These are phyloP conservation scores for Ophiostoma ulmi DNA, from an alignment of 2,329 filamentous ascomycete genomes.

Conservation along the genomic window DNA sequence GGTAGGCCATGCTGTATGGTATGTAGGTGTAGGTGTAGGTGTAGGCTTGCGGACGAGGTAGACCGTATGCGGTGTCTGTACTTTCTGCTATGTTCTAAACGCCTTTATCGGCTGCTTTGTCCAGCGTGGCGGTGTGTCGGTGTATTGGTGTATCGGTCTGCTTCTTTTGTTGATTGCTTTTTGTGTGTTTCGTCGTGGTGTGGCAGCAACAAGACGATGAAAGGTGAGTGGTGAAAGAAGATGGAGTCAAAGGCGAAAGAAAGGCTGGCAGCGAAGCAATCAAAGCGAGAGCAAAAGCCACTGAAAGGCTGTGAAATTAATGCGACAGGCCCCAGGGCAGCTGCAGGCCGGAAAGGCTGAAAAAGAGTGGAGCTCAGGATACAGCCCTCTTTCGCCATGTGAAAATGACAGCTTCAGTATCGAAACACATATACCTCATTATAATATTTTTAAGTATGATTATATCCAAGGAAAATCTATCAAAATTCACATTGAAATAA, in stretches of 20 bases:
- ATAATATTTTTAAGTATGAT: neutral
- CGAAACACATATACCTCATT: neutral
- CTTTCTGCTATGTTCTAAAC: no score
- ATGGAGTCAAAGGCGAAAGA: neutral
- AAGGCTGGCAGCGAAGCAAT: neutral
- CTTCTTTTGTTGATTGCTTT: neutral
- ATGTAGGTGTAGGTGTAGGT: conserved; percentile 9
- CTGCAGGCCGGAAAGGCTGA: conserved; percentile 10
- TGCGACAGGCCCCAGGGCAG: neutral
- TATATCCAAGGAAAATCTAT: no score
- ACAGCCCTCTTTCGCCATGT: neutral
- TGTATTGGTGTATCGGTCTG: neutral
- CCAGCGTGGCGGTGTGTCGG: neutral
- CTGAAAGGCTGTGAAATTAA: conserved; percentile 4
- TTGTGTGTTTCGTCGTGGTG: neutral
- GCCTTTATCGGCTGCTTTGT: neutral
- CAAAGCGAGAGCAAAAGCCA: neutral
- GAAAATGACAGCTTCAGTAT: neutral
- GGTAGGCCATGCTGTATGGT: conserved; percentile 50
- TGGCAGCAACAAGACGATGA: neutral
- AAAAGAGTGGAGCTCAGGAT: neutral
- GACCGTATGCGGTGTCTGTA: neutral
- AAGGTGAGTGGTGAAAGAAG: neutral
- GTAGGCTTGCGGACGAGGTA: neutral
- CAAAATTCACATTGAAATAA: no score